Base-by-base conservation (phyloP, 805 yeast species). In the Nakazawaea anatomiae region DNA sequence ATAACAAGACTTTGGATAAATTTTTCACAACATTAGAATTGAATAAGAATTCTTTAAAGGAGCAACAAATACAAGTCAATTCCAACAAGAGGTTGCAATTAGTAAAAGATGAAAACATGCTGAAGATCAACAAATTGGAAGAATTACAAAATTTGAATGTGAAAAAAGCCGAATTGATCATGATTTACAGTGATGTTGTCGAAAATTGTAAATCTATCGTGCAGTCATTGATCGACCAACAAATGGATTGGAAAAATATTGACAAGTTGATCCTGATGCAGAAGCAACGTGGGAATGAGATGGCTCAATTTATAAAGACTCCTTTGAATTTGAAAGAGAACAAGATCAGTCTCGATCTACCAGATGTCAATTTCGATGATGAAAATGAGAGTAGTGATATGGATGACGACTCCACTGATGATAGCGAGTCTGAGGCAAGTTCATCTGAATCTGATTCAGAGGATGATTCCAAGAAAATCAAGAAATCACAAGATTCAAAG, bases 181-280 rank as follows among this genome's bases (percentile, higher is more conserved):
- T 87, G 54, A 69, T 75, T 38, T 75, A 86, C 62, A 85, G 92
- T 4, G 82, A 81, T 30, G 57, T 79, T 29, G 89, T 91, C 5
- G 94, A 86, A 46, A 79, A 79, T 14, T 89, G 94, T 45, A 84
- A 79, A 53, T 65, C 62, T 6, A 83, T 87, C 2, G 87, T 92
- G 4, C 85, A 83, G 52, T 69, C 72, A 1, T 68, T 89, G 50
- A 55, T 90, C 4, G 83, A 85, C 51, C 94, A 88, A 61, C 91
- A 88, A 55, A 88, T 89, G 89, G 97, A 92, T 63, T 92, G 99
- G 99, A 78, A 79, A 42, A 85, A 89, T 54, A 91, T 91, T 55
- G 96, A 87, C 62, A 81, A 83, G 55, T 67, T 86, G 52, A 83
- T 92, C 47, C 69, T 76, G 45, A 73, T 82, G 47, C 96, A 92